Evolutionary conservation across 257 asterid species (phyloP).

Genomic region (Oldenlandia corymbosa): DNA sequence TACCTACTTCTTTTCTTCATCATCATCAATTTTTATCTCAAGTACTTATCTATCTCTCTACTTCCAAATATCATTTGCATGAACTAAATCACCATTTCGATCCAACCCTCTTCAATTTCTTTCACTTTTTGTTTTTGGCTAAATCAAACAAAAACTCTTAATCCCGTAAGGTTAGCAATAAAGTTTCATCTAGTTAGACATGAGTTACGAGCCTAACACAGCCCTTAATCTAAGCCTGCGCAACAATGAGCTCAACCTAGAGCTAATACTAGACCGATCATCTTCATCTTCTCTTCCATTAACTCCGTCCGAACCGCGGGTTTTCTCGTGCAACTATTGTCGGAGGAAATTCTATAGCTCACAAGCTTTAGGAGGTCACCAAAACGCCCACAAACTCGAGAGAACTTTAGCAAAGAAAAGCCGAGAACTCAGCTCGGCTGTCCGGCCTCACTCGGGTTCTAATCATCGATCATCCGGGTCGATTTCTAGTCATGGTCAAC

Average conservation of each 20-base stretch:
- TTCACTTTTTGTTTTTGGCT: no score
- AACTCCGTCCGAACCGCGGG: constrained; percentile 44
- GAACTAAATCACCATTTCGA: background rate
- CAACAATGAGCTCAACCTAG: constrained; percentile 32
- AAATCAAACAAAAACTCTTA: background rate
- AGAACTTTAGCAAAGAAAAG: constrained; percentile 76
- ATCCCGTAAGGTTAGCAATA: no score
- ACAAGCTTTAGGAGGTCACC: constrained; percentile 94
- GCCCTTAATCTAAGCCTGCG: constrained; percentile 43
- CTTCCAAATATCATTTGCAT: constrained; percentile 5
- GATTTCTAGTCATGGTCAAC: background rate
- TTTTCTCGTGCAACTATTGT: constrained; percentile 79
- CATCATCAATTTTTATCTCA: constrained; percentile 10
- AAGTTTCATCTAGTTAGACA: constrained; percentile 6
- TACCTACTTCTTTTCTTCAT: constrained; percentile 11
- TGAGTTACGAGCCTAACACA: constrained; percentile 47
- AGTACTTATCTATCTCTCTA: background rate
- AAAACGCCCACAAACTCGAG: constrained; percentile 86
- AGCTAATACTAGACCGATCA: constrained; percentile 38
- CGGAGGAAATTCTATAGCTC: constrained; percentile 71
- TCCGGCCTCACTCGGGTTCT: constrained; percentile 30
- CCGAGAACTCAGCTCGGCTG: constrained; percentile 42
- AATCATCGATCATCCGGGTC: constrained; percentile 21
- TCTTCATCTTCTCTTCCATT: constrained; percentile 31
- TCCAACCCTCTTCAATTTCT: background rate